These are phyloP conservation scores for Paecilomyces niveus DNA, from an alignment of 2,329 filamentous ascomycete genomes.

Conservation along the genomic window DNA sequence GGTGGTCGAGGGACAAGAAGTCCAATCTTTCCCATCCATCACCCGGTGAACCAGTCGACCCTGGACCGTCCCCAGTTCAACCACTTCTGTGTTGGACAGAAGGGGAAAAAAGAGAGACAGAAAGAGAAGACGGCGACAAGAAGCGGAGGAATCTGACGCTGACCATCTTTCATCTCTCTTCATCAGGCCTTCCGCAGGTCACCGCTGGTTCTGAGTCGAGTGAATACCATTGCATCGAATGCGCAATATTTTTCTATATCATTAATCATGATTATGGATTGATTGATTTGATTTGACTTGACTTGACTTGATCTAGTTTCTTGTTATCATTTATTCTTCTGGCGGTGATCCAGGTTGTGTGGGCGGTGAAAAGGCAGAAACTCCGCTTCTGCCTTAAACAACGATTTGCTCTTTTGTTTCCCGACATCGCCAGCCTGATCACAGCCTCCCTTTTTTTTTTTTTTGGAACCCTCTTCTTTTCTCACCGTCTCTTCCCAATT, in stretches of 20 bases:
- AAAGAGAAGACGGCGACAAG: neutral
- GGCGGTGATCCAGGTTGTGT: neutral
- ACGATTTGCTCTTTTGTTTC: neutral
- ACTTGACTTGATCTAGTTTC: neutral
- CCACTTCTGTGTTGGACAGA: neutral
- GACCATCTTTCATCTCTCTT: neutral
- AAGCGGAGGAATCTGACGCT: neutral
- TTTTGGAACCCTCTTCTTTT: neutral
- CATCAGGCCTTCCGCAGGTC: neutral
- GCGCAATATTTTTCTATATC: neutral
- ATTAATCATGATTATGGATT: neutral
- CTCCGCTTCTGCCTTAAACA: neutral
- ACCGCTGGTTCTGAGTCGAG: neutral
- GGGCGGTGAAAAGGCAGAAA: neutral
- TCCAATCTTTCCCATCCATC: neutral
- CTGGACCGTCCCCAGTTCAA: neutral
- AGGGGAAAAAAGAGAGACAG: neutral
- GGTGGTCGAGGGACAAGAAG: neutral
- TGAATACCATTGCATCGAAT: neutral
- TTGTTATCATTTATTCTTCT: neutral
- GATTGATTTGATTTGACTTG: neutral
- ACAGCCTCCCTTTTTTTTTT: neutral
- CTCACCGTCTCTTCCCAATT: neutral
- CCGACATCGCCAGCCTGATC: neutral
- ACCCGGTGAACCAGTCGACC: neutral